Evolutionary conservation across 768 basidiomycete genomes (phyloP), one percentile per base, ranked within the genome.

Genomic region (Lactarius indigo): DNA sequence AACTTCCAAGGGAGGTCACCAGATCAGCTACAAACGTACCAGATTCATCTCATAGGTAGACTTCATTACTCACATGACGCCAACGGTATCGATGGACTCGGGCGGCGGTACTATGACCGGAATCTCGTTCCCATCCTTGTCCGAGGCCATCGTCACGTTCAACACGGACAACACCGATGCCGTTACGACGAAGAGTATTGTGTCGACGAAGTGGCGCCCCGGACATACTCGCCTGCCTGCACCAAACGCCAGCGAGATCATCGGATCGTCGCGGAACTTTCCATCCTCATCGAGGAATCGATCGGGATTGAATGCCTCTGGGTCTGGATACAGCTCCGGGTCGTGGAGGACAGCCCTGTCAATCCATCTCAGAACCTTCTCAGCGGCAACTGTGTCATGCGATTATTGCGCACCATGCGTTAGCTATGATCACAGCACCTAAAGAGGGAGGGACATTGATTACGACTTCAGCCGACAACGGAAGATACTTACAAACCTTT

Each of bases 251-350:
- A 63, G 59, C 5, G 41, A 9, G 20, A 66, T 41, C 42, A 13
- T 7, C 3, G 55, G 33, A 20, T 31, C 42, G 52, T 31, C 58
- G 35, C 42, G 33, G 9, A 50, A 55, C 35, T 2, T 35, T 5
- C 37, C 63, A 23, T 26, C 44, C 30, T 52, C 6, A 30, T 44
- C 28, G 31, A 74, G 66, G 61, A 69, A 75, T n/a, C 75, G 73
- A 15, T 75, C 74, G 7, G 75, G 75, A 1, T 68, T 70, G 61
- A 76, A 76, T 0, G 37, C 37, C 35, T 74, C 69, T 10, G 75
- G 75, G 47, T 74, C 71, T 15, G 69, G 73, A 57, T 75, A 76
- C 47, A 64, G 59, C 15, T 61, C 61, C 37, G 74, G 73, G 62
- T 76, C 74, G 30, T 70, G 73, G 23, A 61, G 56, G 20, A 67